Base-by-base conservation (phyloP, 169 alveolate species). In the Amoebophrya sp. region DNA sequence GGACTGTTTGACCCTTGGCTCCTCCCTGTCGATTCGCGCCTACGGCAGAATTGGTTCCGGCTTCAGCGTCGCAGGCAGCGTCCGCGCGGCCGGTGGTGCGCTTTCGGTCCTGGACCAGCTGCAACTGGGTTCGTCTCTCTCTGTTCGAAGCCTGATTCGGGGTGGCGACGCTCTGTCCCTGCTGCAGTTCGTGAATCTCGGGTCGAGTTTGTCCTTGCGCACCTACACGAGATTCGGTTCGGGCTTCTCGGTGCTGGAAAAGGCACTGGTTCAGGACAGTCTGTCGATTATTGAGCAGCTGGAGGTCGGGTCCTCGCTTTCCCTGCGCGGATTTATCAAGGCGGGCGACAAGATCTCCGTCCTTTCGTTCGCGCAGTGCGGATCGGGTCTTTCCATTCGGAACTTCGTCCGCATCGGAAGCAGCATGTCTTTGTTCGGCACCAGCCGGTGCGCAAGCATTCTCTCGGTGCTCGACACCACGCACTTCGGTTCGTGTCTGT, bases 401-500 rank as follows among this genome's bases (percentile, higher is more conserved):
- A 33, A n/a, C n/a, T 88, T 88, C 90, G 40, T 23, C 29, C 90
- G 90, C 23, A 40, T 40, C 40, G 90, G 90, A 0, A 40, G 90
- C 35, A 40, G 40, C 23, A 33, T 88, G 40, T 35, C 54, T n/a
- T 33, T 88, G n/a, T 88, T 88, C 47, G 90, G 90, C 23, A 35
- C 14, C 23, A 39, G 23, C n/a, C 40, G 90, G 33, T 40, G 23
- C 7, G 14, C 53, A 2, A 88, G 54, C 90, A n/a, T 33, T 38
- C 90, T 88, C 33, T 88, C 90, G 32, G 47, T 88, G 12, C 90
- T 88, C 1, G 90, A 88, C 90, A 33, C 90, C 12, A 88, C 32
- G 33, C n/a, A 35, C 47, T 32, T 88, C 35, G 90, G 90, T 18
- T 35, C 54, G 23, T 33, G 40, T n/a, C 32, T 88, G 40, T 88